phyloP scores from a whole-genome alignment of 2,329 filamentous ascomycete species.

The Claviceps pazoutovae region DNA sequence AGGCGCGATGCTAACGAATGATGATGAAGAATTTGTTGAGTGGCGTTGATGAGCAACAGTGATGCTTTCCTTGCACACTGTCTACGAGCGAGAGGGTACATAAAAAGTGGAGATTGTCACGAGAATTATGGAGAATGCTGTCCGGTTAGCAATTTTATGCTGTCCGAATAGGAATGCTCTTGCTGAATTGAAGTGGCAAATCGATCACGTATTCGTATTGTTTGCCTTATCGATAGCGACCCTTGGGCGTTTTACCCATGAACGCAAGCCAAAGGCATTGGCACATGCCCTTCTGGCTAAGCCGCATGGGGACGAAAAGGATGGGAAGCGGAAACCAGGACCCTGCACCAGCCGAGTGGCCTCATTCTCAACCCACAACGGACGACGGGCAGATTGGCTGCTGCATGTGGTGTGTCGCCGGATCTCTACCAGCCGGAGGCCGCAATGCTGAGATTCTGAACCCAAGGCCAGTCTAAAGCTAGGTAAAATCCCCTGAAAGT shows the following conservation, averaged over 20 bases:
- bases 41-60: too few species aligned
- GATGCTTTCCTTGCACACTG: too few species aligned
- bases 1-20: too few species aligned
- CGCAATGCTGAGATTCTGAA: not conserved
- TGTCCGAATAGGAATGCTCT: too few species aligned
- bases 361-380: constrained; percentile 21
- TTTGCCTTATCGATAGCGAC: not conserved
- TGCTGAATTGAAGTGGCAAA: not conserved
- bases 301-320: constrained; percentile 4
- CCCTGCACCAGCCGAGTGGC: constrained; percentile 15
- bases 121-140: too few species aligned
- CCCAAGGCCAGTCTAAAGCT: too few species aligned
- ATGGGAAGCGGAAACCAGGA: constrained; percentile 18
- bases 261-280: not conserved
- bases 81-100: too few species aligned
- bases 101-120: too few species aligned
- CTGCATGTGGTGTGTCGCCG: not conserved
- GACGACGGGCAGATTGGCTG: constrained; percentile 2
- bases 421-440: not conserved
- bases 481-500: not conserved
- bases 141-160: too few species aligned
- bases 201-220: constrained; percentile 4
- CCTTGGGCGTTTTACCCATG: not conserved
- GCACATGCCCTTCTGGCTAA: not conserved
- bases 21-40: too few species aligned